Conservation (phyloP, 352 stramenopile species). For the Pythium phragmiticola region DNA sequence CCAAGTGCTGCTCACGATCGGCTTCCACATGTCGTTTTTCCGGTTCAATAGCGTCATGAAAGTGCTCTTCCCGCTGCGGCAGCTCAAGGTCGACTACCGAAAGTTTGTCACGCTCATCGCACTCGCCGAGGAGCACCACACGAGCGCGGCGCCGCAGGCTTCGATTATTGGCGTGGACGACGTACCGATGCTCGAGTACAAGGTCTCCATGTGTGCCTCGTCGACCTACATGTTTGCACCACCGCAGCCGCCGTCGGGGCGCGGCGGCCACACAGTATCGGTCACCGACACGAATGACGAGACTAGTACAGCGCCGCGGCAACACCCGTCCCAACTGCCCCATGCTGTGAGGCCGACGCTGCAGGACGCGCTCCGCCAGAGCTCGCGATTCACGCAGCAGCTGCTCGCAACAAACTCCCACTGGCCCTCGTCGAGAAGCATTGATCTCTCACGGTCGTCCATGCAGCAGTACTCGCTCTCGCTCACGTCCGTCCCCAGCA, state of each 20-base stretch:
- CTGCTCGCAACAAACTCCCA: conserved; percentile 1
- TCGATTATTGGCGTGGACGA: conserved; percentile 10
- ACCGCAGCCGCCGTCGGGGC: not conserved
- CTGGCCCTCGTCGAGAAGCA: not conserved
- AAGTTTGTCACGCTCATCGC: conserved; percentile 27
- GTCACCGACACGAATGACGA: not conserved
- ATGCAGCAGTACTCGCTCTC: not conserved
- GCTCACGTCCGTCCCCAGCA: not conserved
- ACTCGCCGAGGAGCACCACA: conserved; percentile 18
- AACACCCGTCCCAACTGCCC: not conserved
- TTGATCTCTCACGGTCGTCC: not conserved
- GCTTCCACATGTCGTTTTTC: conserved; percentile 27
- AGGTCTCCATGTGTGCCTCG: conserved; percentile 11
- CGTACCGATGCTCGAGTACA: conserved; percentile 19
- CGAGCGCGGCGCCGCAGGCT: conserved; percentile 2
- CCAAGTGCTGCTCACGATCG: conserved; percentile 18
- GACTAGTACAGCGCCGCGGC: not conserved
- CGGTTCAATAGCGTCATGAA: conserved; percentile 26
- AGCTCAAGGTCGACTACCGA: conserved; percentile 28
- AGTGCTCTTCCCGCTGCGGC: conserved; percentile 22
- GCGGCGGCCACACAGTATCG: not conserved
- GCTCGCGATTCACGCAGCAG: conserved; percentile 11
- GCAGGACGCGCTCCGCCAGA: conserved; percentile 3
- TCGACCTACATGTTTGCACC: conserved; percentile 7
- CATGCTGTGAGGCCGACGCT: conserved; percentile 15